Conservation (phyloP, 805 yeast genomes). For the Candida germanica region DNA sequence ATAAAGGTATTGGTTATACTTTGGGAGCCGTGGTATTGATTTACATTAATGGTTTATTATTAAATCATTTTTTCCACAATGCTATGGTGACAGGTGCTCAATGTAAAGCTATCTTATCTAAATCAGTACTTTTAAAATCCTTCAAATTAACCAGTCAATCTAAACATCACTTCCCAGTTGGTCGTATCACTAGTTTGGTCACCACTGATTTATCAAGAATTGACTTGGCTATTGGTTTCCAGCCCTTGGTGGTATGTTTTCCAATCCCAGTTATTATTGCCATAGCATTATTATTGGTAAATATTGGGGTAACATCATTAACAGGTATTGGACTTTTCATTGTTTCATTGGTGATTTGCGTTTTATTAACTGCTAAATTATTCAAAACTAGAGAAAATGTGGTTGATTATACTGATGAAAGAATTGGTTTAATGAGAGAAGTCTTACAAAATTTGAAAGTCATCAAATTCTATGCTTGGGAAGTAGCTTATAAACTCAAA, state of each 20-base stretch:
- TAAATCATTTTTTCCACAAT: conserved; percentile 42
- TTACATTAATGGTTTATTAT: conserved; percentile 36
- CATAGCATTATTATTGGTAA: conserved; percentile 30
- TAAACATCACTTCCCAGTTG: conserved; percentile 33
- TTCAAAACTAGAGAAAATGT: conserved; percentile 34
- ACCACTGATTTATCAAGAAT: conserved; percentile 43
- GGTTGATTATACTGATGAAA: conserved; percentile 38
- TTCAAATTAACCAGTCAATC: conserved; percentile 34
- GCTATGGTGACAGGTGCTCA: conserved; percentile 44
- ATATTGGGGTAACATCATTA: conserved; percentile 39
- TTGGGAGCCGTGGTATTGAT: conserved; percentile 64
- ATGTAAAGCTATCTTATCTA: conserved; percentile 38
- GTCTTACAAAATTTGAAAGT: conserved; percentile 38
- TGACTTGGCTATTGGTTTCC: conserved; percentile 43
- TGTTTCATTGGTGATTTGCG: conserved; percentile 32
- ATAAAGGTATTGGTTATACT: conserved; percentile 73
- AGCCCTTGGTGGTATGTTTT: conserved; percentile 39
- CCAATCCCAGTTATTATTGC: conserved; percentile 43
- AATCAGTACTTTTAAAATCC: conserved; percentile 36
- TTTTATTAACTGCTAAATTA: conserved; percentile 31
- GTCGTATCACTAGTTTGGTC: conserved; percentile 40
- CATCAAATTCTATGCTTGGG: conserved; percentile 48
- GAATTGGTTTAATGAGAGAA: conserved; percentile 43
- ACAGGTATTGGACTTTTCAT: conserved; percentile 42
- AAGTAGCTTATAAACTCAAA: conserved; percentile 36